These are phyloP conservation scores for Naegleria lovaniensis DNA, from an alignment of 208 protist genomes.

Conservation along the genomic window DNA sequence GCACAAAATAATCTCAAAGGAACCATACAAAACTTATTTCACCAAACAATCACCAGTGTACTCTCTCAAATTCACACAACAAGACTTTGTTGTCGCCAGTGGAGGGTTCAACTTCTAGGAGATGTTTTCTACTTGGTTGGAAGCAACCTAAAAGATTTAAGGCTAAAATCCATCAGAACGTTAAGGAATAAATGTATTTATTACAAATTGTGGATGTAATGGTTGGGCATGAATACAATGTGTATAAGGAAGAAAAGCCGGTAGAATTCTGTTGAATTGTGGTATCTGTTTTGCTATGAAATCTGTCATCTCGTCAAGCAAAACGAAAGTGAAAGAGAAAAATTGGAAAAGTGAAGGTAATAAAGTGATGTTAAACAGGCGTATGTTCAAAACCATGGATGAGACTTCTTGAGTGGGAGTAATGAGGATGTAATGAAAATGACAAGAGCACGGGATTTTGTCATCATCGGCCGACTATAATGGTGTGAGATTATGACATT, in stretches of 20 bases:
- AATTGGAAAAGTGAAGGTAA: background rate
- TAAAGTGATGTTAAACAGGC: background rate
- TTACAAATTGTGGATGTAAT: background rate
- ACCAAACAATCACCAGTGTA: slow-evolving; percentile 63
- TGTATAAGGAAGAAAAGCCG: background rate
- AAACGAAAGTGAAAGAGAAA: background rate
- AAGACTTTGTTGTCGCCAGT: slow-evolving; percentile 56
- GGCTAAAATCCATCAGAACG: no score
- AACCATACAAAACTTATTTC: slow-evolving; percentile 36
- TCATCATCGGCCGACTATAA: background rate
- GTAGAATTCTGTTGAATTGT: no score
- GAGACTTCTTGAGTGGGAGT: background rate
- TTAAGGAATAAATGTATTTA: background rate
- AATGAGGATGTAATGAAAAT: background rate
- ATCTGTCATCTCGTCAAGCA: no score
- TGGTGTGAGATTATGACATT: background rate
- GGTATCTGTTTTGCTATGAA: no score
- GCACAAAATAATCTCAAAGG: slow-evolving; percentile 19
- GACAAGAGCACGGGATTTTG: background rate
- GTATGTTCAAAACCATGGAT: background rate
- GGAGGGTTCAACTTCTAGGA: slow-evolving; percentile 43
- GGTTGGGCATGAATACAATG: background rate
- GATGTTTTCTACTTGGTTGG: no score
- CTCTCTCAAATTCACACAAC: slow-evolving; percentile 47
- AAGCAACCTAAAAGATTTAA: no score